A percentile compares a stretch with the other conserved stretches of the same genome.
phyloP scores from a whole-genome alignment of 2,329 filamentous ascomycete species.

The Biscogniauxia sp. region DNA sequence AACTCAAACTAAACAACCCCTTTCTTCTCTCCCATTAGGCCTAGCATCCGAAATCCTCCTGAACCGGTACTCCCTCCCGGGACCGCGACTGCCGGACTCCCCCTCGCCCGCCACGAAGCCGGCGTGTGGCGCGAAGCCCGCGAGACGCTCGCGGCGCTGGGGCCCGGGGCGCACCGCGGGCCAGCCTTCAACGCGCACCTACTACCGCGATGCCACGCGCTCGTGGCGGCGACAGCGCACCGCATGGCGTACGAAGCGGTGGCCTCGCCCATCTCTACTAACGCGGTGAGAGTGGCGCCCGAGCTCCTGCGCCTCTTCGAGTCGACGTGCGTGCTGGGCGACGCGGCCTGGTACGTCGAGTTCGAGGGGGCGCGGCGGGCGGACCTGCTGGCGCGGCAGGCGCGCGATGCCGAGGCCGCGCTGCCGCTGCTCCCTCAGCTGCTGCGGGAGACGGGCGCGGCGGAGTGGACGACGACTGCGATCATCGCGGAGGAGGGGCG shows the following conservation, averaged over 20 bases:
- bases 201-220: slow-evolving; percentile 24
- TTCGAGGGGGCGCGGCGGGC: slow-evolving; percentile 7
- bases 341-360: slow-evolving; percentile 18
- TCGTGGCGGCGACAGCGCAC: slow-evolving; percentile 28
- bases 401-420: not conserved
- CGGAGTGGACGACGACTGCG: not conserved
- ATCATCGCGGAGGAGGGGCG: slow-evolving; percentile 12
- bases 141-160: slow-evolving; percentile 6
- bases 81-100: slow-evolving; percentile 10
- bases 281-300: slow-evolving; percentile 6
- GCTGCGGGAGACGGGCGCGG: not conserved
- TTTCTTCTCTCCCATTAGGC: slow-evolving; percentile 7
- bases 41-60: slow-evolving; percentile 27
- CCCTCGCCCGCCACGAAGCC: slow-evolving; percentile 23
- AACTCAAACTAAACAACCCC: too few species aligned
- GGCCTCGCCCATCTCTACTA: not conserved
- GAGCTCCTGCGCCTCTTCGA: slow-evolving; percentile 13
- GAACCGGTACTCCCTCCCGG: slow-evolving; percentile 22
- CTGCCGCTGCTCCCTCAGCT: slow-evolving; percentile 10
- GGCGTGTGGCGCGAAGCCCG: slow-evolving; percentile 24
- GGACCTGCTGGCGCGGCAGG: slow-evolving; percentile 6
- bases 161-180: slow-evolving; percentile 13
- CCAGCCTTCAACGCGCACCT: slow-evolving; percentile 21
- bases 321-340: slow-evolving; percentile 10
- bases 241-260: slow-evolving; percentile 32